Evolutionary conservation across 2,329 filamentous ascomycete genomes (phyloP).

Genomic region (Truncatella angustata): DNA sequence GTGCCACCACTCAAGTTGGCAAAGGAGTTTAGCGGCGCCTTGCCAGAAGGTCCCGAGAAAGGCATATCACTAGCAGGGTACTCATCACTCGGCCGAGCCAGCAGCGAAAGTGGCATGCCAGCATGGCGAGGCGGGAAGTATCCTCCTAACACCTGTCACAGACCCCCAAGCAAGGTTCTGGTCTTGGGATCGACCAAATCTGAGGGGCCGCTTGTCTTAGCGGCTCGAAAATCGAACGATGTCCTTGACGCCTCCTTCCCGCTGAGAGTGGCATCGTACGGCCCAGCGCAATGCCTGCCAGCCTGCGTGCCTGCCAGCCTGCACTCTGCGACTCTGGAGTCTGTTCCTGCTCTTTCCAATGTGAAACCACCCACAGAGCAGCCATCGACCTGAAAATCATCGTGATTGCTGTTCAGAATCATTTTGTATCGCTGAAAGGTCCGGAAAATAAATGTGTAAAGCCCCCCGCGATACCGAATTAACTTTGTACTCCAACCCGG

Average conservation of each 20-base stretch:
- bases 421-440: neutral
- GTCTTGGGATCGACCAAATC: neutral
- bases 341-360: neutral
- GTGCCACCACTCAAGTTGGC: too few relatives aligned
- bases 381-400: neutral
- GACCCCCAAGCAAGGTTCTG: conserved; percentile 2
- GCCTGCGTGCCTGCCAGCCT: neutral
- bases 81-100: too few relatives aligned
- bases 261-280: conserved; percentile 5
- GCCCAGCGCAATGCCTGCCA: neutral
- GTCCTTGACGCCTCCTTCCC: conserved; percentile 6
- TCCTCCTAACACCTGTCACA: conserved; percentile 1
- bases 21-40: too few relatives aligned
- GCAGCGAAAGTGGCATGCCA: neutral
- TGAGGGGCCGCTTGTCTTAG: conserved; percentile 6
- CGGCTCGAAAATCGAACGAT: conserved; percentile 7
- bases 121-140: neutral
- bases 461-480: neutral
- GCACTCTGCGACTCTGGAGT: neutral
- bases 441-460: neutral
- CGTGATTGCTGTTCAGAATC: too few relatives aligned
- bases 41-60: too few relatives aligned
- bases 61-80: too few relatives aligned
- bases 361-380: neutral
- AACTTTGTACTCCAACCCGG: neutral